Percentiles rank a stretch among this genome's conserved stretches.
phyloP scores from a whole-genome alignment of 768 basidiomycete species.

The Gymnopilus junonius region DNA sequence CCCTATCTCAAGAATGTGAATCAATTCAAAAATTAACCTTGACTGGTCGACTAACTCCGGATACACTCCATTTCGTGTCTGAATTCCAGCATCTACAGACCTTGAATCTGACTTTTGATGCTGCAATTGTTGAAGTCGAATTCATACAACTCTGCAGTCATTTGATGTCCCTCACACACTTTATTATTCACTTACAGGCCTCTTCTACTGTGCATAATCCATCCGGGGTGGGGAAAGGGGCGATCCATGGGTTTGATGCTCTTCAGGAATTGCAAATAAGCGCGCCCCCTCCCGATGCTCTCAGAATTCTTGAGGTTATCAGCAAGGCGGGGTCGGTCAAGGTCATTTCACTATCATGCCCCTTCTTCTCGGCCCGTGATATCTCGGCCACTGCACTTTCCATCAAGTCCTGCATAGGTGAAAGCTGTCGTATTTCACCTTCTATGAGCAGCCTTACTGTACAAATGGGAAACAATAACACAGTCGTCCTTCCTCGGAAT shows the following conservation, averaged over 20 bases:
- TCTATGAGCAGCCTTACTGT: background rate
- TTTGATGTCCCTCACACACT: background rate
- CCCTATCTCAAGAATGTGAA: background rate
- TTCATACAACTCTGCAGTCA: background rate
- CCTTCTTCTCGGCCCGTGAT: background rate
- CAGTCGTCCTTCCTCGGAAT: background rate
- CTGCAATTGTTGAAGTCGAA: background rate
- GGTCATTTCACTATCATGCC: background rate
- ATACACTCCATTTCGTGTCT: background rate
- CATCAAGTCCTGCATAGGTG: background rate
- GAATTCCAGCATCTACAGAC: background rate
- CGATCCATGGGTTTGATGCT: background rate
- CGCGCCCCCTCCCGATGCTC: background rate
- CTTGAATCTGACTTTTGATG: background rate
- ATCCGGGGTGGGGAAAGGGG: background rate
- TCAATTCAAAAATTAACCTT: background rate
- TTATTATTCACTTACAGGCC: background rate
- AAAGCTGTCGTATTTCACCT: constrained; percentile 2
- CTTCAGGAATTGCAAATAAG: background rate
- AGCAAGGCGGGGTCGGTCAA: background rate
- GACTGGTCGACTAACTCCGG: constrained; percentile 1
- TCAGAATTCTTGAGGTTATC: constrained; percentile 4
- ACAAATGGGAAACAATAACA: background rate
- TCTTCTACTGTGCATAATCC: background rate
- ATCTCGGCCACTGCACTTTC: background rate